Percentiles rank a stretch among this genome's conserved stretches.
phyloP scores from a whole-genome alignment of 2,329 filamentous ascomycete genomes.

The Trichoderma atrobrunneum region DNA sequence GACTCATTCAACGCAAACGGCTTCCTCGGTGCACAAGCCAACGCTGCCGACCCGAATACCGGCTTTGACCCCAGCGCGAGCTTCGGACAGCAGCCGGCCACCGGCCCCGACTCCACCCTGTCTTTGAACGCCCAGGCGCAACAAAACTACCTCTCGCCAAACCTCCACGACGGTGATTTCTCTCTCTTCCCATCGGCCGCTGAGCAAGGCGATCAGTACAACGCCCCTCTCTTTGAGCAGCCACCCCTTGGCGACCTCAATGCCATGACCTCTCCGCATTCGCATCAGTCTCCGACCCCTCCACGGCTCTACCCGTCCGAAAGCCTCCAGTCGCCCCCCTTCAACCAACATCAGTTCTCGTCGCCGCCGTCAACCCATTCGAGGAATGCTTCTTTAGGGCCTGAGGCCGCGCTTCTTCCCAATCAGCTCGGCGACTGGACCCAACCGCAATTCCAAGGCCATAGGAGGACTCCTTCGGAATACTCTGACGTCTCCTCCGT shows the following conservation, averaged over 20 bases:
- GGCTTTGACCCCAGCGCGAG: constrained; percentile 42
- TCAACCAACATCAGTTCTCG: constrained; percentile 55
- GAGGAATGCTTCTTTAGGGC: constrained; percentile 55
- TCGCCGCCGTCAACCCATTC: constrained; percentile 50
- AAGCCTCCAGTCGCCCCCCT: constrained; percentile 53
- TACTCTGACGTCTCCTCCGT: constrained; percentile 87
- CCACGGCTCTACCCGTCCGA: constrained; percentile 55
- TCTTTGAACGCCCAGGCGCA: constrained; percentile 44
- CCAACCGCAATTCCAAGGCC: constrained; percentile 68
- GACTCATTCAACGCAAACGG: constrained; percentile 46
- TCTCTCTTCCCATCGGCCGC: constrained; percentile 60
- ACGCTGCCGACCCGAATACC: constrained; percentile 37
- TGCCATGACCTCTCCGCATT: constrained; percentile 54
- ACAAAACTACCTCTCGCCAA: constrained; percentile 47
- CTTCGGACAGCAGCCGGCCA: constrained; percentile 43
- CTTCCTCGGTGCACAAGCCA: constrained; percentile 48
- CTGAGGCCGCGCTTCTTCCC: constrained; percentile 55
- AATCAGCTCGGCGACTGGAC: constrained; percentile 54
- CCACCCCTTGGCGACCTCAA: constrained; percentile 46
- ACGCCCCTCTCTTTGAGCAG: constrained; percentile 58
- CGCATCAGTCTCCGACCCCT: constrained; percentile 56
- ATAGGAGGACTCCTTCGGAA: constrained; percentile 84
- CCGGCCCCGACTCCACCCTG: constrained; percentile 37
- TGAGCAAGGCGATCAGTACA: constrained; percentile 56
- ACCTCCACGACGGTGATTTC: constrained; percentile 57